phyloP scores from a whole-genome alignment of 1,139 yeast genomes.

The Wickerhamiella pararugosa region DNA sequence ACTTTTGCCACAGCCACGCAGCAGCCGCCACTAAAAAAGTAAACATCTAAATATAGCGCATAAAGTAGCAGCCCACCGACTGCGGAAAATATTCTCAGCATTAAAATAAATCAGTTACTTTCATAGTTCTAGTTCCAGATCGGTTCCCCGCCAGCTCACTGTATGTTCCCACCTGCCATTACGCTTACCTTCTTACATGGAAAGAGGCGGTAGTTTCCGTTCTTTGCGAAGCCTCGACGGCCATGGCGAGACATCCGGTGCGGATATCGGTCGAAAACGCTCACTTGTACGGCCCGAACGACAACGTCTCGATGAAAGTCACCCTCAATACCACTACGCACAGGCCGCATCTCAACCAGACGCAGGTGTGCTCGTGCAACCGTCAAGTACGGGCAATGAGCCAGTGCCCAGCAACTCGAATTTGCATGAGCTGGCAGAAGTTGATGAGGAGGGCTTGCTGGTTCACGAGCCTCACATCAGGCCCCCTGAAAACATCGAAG shows the following conservation, averaged over 20 bases:
- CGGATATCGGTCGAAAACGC: constrained; percentile 34
- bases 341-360: constrained; percentile 52
- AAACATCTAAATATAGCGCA: no score
- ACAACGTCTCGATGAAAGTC: constrained; percentile 47
- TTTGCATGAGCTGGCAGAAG: constrained; percentile 9
- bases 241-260: not conserved
- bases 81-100: no score
- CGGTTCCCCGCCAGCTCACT: not conserved
- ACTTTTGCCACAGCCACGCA: no score
- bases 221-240: constrained; percentile 3
- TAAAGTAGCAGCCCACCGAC: no score
- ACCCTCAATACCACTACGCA: constrained; percentile 70
- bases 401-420: constrained; percentile 34
- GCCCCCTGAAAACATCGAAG: not conserved
- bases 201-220: constrained; percentile 5
- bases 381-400: constrained; percentile 62
- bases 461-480: not conserved
- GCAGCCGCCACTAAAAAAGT: no score
- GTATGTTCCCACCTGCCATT: not conserved
- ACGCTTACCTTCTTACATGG: not conserved
- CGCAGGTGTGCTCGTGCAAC: constrained; percentile 44
- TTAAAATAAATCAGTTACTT: no score
- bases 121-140: no score
- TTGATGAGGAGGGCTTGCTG: constrained; percentile 1
- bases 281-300: constrained; percentile 75